phyloP scores from a whole-genome alignment of 345 rosid genomes.

The Citrus hindsii region DNA sequence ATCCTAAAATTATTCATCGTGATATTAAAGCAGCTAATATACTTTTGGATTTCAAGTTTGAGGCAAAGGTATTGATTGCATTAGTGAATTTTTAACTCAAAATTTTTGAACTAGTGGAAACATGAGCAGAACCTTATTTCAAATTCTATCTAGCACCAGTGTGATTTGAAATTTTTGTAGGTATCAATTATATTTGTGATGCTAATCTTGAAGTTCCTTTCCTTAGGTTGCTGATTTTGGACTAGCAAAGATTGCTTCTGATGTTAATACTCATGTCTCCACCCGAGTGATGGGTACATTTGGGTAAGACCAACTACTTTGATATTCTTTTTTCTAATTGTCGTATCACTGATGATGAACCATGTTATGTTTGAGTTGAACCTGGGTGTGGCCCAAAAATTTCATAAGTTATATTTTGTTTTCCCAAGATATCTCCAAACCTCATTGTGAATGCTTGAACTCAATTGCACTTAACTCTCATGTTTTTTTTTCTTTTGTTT shows the following conservation, averaged over 20 bases:
- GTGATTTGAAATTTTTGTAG: neutral
- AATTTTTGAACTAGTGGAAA: neutral
- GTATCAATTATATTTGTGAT: neutral
- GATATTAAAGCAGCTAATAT: constrained; percentile 91
- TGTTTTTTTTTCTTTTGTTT: neutral
- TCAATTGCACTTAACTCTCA: neutral
- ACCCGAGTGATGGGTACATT: constrained; percentile 98
- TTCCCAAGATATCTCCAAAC: neutral
- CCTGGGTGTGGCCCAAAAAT: neutral
- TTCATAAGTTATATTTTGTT: neutral
- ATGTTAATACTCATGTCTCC: constrained; percentile 82
- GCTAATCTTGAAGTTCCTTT: constrained; percentile 1
- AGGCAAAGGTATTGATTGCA: constrained; percentile 62
- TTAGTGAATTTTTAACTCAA: neutral
- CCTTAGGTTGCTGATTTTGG: constrained; percentile 95
- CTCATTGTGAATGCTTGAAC: neutral
- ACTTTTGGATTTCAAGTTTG: constrained; percentile 76
- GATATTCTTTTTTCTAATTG: neutral
- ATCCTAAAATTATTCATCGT: constrained; percentile 91
- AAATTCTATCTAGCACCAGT: neutral
- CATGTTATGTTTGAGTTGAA: neutral
- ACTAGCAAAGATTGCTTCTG: constrained; percentile 78
- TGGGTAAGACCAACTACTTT: constrained; percentile 48
- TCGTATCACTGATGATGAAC: neutral
- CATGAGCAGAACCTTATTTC: neutral